A percentile compares a stretch with the other conserved stretches of the same genome.
These are phyloP conservation scores for Hypsizygus marmoreus DNA, from an alignment of 768 basidiomycete species.

Conservation along the genomic window DNA sequence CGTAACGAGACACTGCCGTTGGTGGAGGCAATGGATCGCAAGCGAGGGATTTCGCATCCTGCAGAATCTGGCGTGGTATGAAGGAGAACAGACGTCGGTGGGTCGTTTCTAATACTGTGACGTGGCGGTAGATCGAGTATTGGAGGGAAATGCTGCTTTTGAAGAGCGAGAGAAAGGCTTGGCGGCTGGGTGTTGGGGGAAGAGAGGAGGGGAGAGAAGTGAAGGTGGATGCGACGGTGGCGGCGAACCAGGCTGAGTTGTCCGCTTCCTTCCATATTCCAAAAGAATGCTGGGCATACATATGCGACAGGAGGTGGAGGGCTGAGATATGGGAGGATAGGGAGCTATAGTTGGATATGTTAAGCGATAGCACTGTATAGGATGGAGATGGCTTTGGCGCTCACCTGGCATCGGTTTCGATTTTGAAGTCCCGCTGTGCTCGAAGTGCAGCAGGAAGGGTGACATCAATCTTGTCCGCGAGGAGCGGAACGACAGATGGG, in stretches of 20 bases:
- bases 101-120: slow-evolving; percentile 69
- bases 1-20: slow-evolving; percentile 60
- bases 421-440: slow-evolving; percentile 62
- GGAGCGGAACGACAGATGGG: slow-evolving; percentile 77
- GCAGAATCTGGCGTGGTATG: slow-evolving; percentile 59
- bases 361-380: not conserved
- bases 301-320: slow-evolving; percentile 81
- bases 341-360: slow-evolving; percentile 27
- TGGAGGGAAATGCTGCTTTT: slow-evolving; percentile 40
- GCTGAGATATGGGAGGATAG: slow-evolving; percentile 44
- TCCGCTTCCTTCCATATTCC: slow-evolving; percentile 80
- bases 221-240: slow-evolving; percentile 51
- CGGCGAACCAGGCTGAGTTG: slow-evolving; percentile 66
- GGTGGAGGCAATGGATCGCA: slow-evolving; percentile 89
- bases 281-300: slow-evolving; percentile 80
- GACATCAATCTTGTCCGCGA: slow-evolving; percentile 86
- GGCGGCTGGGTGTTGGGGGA: slow-evolving; percentile 32
- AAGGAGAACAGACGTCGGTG: slow-evolving; percentile 68
- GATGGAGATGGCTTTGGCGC: slow-evolving; percentile 17
- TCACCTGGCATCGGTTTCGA: slow-evolving; percentile 70
- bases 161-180: slow-evolving; percentile 42
- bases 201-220: slow-evolving; percentile 36
- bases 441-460: slow-evolving; percentile 59
- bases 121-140: slow-evolving; percentile 69
- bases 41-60: slow-evolving; percentile 53